These are phyloP conservation scores for Tripidium arundinaceum DNA, from an alignment of 202 grass and related monocot species.

Conservation along the genomic window DNA sequence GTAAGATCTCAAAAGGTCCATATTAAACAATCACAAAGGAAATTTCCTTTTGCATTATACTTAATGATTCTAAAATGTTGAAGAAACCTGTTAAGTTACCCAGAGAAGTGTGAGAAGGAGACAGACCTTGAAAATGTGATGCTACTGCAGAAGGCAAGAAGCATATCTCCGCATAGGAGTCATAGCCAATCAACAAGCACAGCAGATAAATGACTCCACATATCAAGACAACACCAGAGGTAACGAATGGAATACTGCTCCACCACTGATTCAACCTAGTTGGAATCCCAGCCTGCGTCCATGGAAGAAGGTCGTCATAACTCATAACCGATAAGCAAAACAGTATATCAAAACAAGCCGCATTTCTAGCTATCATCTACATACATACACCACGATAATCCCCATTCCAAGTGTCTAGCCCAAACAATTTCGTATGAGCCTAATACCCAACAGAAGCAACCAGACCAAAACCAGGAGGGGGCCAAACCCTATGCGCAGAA, in stretches of 20 bases:
- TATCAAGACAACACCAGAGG: slow-evolving; percentile 66
- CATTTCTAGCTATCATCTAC: neutral
- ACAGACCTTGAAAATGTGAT: slow-evolving; percentile 85
- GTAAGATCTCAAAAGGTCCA: neutral
- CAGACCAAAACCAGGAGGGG: neutral
- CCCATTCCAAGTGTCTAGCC: neutral
- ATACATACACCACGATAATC: neutral
- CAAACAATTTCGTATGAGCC: neutral
- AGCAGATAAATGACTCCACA: slow-evolving; percentile 67
- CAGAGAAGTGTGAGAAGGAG: neutral
- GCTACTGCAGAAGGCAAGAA: slow-evolving; percentile 74
- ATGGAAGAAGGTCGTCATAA: neutral
- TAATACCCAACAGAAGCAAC: neutral
- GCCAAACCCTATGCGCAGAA: neutral
- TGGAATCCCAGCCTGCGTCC: slow-evolving; percentile 63
- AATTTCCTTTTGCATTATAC: neutral
- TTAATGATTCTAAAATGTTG: neutral
- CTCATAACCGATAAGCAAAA: neutral
- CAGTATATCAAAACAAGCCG: neutral
- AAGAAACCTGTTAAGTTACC: neutral
- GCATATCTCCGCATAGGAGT: slow-evolving; percentile 79
- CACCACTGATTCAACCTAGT: slow-evolving; percentile 93
- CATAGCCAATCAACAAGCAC: slow-evolving; percentile 91
- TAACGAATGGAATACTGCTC: slow-evolving; percentile 83
- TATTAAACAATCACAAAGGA: neutral